Percentiles rank a stretch among this genome's conserved stretches.
phyloP scores from a whole-genome alignment of 768 basidiomycete genomes.

The Pleurotus giganteus region DNA sequence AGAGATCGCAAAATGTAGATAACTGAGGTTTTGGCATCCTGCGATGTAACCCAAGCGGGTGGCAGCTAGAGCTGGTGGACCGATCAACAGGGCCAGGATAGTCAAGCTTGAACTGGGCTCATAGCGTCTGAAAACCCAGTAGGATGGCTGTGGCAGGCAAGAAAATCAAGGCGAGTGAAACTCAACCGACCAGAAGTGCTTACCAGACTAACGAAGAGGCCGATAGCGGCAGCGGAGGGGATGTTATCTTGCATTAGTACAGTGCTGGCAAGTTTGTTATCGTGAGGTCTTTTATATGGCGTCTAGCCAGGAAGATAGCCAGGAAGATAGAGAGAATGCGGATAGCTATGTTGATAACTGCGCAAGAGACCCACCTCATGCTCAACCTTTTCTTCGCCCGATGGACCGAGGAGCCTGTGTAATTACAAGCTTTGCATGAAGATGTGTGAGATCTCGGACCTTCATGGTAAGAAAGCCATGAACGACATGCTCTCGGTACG shows the following conservation, averaged over 20 bases:
- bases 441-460: background rate
- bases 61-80: background rate
- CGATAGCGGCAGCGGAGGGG: background rate
- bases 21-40: background rate
- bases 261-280: background rate
- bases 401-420: background rate
- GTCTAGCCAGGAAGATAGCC: background rate
- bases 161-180: background rate
- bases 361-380: background rate
- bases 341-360: background rate
- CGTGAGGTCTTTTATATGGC: background rate
- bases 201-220: background rate
- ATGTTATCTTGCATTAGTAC: no score
- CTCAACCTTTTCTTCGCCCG: background rate
- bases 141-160: conserved; percentile 19
- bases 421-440: background rate
- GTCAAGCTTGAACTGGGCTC: conserved; percentile 16
- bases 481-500: background rate
- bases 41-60: background rate
- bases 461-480: background rate
- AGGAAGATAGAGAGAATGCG: no score
- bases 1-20: background rate
- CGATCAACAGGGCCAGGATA: background rate
- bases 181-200: background rate
- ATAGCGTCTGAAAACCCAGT: conserved; percentile 32